Conservation (phyloP, 2,329 filamentous ascomycete species). For the Scedosporium apiospermum region DNA sequence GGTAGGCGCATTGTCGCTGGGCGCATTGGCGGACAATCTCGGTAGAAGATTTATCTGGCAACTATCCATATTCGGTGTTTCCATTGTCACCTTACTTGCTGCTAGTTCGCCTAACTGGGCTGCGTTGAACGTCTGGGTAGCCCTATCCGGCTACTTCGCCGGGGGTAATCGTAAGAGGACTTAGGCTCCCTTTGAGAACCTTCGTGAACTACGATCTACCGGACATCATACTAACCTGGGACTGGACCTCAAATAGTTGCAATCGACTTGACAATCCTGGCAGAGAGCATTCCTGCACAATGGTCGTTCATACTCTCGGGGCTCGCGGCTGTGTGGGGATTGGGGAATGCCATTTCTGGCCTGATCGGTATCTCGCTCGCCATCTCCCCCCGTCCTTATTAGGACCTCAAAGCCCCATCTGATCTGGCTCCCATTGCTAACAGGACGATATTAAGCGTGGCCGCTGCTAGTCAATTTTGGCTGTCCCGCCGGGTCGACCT, state of each 20-base stretch:
- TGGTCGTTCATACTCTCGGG: slow-evolving; percentile 12
- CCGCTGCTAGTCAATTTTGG: slow-evolving; percentile 12
- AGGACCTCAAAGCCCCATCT: not conserved
- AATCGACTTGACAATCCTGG: slow-evolving; percentile 13
- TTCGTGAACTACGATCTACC: not conserved
- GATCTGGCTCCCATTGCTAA: not conserved
- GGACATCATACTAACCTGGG: not conserved
- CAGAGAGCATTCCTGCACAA: slow-evolving; percentile 11
- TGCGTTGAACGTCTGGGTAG: slow-evolving; percentile 11
- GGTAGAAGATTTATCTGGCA: slow-evolving; percentile 13
- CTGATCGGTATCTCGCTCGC: slow-evolving; percentile 11
- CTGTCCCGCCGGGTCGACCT: slow-evolving; percentile 6
- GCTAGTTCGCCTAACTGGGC: slow-evolving; percentile 12
- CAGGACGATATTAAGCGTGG: slow-evolving; percentile 10
- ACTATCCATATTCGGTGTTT: slow-evolving; percentile 12
- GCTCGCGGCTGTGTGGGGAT: slow-evolving; percentile 12
- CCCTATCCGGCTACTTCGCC: slow-evolving; percentile 11
- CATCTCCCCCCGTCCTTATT: not conserved
- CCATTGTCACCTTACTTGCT: slow-evolving; percentile 9
- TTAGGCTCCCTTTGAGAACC: not conserved
- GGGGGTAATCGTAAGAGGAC: slow-evolving; percentile 12
- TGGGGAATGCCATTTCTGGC: slow-evolving; percentile 12
- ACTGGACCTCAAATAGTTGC: slow-evolving; percentile 8
- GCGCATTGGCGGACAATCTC: slow-evolving; percentile 11
- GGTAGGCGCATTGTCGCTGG: slow-evolving; percentile 10